Evolutionary conservation across 306 rosid genomes (phyloP), one percentile per base, ranked within the genome.

Genomic region (Vicia villosa): DNA sequence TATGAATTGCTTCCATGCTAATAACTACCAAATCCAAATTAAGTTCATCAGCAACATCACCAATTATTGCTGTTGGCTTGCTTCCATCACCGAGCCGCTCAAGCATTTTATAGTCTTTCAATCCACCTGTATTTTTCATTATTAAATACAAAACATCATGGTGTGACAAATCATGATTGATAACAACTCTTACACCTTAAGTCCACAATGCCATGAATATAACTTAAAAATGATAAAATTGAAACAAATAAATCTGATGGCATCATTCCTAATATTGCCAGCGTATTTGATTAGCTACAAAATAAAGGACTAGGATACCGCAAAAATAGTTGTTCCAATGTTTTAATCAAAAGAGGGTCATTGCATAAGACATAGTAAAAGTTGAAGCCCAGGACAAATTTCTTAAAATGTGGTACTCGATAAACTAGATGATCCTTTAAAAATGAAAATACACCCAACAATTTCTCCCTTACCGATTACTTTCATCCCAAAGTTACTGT

Each of bases 1-100:
- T 89, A 77, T 92, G 98, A 82, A 89, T 81, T 34, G 98, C 95
- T 83, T 92, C 96, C 98, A 92, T 92, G 86, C 98, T 92, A 74
- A 92, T 64, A 55, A 92, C 88, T 41, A 92, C 92, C 77, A 92
- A 83, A 86, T 92, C 98, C 82, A 89, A 64, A 63, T 86, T 92
- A 64, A 92, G 88, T 41, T 92, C 98, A 77, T 92, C 98, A 4
- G 95, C 98, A 65, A 92, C 98, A 74, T 92, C 98, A 0, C 96
- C 92, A 16, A 92, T 86, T 62, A 92, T 89, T 22, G 95, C 91
- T 0, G 98, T 89, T n/a, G 88, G 95, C 82, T 89, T 92, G 79
- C 74, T 89, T 43, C 96, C 95, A 68, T 87, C 98, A 47, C 95
- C 95, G 10, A 92, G 89, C 66, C 91, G 76, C 88, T 92, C 95